These are phyloP conservation scores for Cryptococcus sp. DNA, from an alignment of 1,284 basidiomycete genomes.

Conservation along the genomic window DNA sequence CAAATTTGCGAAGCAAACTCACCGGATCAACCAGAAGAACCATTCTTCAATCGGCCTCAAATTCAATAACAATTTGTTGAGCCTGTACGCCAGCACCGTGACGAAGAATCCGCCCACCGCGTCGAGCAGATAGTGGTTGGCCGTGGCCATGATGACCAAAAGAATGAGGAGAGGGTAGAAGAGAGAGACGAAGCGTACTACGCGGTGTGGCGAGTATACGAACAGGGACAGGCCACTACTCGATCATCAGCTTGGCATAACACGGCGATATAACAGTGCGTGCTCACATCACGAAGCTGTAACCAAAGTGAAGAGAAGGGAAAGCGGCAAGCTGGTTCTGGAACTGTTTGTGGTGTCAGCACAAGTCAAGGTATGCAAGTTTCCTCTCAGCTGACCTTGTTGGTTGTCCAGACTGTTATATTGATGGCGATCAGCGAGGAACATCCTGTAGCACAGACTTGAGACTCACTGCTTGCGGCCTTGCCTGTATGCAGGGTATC, in stretches of 20 bases:
- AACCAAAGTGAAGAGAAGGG: constrained; percentile 39
- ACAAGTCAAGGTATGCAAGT: not conserved
- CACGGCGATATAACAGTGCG: not conserved
- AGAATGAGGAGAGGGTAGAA: constrained; percentile 47
- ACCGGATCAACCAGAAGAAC: constrained; percentile 40
- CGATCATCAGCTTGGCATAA: too few relatives aligned
- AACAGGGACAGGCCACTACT: constrained; percentile 42
- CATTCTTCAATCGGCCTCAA: constrained; percentile 48
- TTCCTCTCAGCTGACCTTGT: constrained; percentile 26
- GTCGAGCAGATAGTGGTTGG: constrained; percentile 52
- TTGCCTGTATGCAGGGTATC: constrained; percentile 44
- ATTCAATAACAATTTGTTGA: constrained; percentile 45
- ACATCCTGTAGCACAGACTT: not conserved
- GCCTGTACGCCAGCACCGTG: constrained; percentile 39
- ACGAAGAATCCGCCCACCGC: constrained; percentile 49
- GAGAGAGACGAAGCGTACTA: constrained; percentile 24
- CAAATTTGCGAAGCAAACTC: not conserved
- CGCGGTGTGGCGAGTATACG: constrained; percentile 39
- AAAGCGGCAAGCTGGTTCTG: constrained; percentile 48
- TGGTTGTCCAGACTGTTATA: constrained; percentile 34
- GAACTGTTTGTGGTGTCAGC: constrained; percentile 30
- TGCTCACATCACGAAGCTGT: constrained; percentile 43
- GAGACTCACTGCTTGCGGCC: constrained; percentile 37
- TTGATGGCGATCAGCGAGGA: not conserved
- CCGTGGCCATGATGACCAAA: constrained; percentile 50